Evolutionary conservation across 2,329 filamentous ascomycete species (phyloP), one percentile per base, ranked within the genome.

Genomic region (Nannizziopsis arthrosporioides): DNA sequence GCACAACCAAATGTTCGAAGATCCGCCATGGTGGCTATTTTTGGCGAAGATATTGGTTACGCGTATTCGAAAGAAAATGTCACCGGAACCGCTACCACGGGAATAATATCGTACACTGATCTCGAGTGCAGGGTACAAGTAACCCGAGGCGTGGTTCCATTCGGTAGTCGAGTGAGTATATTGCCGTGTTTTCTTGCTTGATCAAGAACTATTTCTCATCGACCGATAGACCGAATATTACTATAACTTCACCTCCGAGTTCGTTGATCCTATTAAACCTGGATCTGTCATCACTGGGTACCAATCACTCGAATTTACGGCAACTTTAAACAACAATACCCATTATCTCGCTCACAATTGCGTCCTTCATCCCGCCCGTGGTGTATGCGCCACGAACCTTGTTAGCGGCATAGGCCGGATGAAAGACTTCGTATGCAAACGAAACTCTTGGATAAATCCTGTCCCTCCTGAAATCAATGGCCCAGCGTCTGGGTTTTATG

Each of bases 301-400:
- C 15, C 11, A n/a, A 8, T 41, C 44, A 12, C 18, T 47, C 2
- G 15, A 31, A 7, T 41, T 47, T 14, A 34, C 10, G 2, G 44
- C 44, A 19, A 47, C 14, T 3, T n/a, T 47, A 41, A 41, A 47
- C 38, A 47, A 47, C 38, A 41, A 34, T 19, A 47, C 36, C 27
- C 44, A 47, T 34, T 40, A 41, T 34, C 44, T 47, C 41, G 30
- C 27, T 14, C 44, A 47, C 22, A 41, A 36, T 10, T 47, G 44
- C 44, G 22, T 40, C 9, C 44, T 47, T 27, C 44, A 42, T 14
- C 44, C 44, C 7, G 44, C 44, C 3, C 36, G 22, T 12, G 44
- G 44, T 11, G 37, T 41, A 15, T 47, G 44, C 22, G 14, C 19
- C 10, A 47, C 44, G 3, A 42, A 14, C 14, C 44, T 47, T 22